Evolutionary conservation across 768 basidiomycete species (phyloP).

Genomic region (Amanita thiersii): DNA sequence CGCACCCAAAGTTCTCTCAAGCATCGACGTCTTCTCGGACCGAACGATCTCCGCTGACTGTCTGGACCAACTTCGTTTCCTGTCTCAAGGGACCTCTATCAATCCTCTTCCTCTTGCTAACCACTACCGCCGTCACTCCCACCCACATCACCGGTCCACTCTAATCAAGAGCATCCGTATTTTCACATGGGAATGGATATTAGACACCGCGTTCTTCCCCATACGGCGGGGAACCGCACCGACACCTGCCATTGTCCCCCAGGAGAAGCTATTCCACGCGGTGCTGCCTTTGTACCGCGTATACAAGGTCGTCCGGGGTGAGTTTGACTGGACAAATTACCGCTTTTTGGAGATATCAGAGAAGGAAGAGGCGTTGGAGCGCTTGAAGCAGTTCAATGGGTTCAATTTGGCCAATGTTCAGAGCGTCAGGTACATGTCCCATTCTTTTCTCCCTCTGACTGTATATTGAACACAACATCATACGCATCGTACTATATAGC

Average conservation of each 20-base stretch:
- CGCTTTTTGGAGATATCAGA: neutral
- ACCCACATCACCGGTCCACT: too few relatives aligned
- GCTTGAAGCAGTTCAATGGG: neutral
- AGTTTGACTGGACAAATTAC: too few relatives aligned
- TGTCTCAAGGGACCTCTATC: neutral
- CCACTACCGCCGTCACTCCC: too few relatives aligned
- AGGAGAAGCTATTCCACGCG: too few relatives aligned
- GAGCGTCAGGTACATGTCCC: neutral
- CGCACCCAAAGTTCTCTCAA: slow-evolving; percentile 4
- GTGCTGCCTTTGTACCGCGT: too few relatives aligned
- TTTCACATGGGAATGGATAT: too few relatives aligned
- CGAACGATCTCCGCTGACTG: neutral
- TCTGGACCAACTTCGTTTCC: slow-evolving; percentile 3
- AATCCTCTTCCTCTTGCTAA: neutral
- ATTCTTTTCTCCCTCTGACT: too few relatives aligned
- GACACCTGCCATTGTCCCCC: too few relatives aligned
- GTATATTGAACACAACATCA: neutral
- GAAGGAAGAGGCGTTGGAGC: neutral
- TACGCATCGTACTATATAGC: neutral
- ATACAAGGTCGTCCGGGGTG: too few relatives aligned
- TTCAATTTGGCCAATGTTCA: slow-evolving; percentile 4
- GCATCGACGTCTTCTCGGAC: neutral
- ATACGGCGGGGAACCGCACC: too few relatives aligned
- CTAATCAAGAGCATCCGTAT: too few relatives aligned
- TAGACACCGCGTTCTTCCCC: too few relatives aligned